phyloP scores from a whole-genome alignment of 805 yeast species.

The Sugiyamaella marilandica region DNA sequence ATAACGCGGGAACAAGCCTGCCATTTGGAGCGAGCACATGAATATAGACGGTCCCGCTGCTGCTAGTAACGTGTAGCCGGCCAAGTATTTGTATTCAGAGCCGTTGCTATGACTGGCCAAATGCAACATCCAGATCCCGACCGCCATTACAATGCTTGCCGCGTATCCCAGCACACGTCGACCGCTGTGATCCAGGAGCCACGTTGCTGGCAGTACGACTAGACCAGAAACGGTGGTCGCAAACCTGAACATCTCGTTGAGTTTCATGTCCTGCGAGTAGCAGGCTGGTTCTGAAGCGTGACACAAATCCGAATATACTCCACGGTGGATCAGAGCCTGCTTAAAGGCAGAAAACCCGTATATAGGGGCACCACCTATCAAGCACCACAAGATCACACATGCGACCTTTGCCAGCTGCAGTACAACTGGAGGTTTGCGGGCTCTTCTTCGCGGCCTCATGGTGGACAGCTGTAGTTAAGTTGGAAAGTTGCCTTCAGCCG shows the following conservation, averaged over 20 bases:
- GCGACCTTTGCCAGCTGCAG: slow-evolving; percentile 37
- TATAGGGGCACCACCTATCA: slow-evolving; percentile 86
- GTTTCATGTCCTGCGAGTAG: slow-evolving; percentile 63
- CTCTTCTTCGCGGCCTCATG: neutral
- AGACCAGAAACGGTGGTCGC: slow-evolving; percentile 86
- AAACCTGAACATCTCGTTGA: slow-evolving; percentile 76
- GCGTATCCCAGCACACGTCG: slow-evolving; percentile 73
- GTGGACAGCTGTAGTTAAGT: neutral
- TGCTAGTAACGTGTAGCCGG: slow-evolving; percentile 73
- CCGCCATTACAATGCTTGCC: slow-evolving; percentile 52
- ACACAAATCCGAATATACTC: slow-evolving; percentile 67
- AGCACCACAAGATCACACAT: slow-evolving; percentile 83
- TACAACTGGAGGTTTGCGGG: neutral
- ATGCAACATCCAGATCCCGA: slow-evolving; percentile 50
- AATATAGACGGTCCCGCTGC: slow-evolving; percentile 93
- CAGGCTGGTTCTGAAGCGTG: slow-evolving; percentile 27
- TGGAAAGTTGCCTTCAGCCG: no score
- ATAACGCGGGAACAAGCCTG: slow-evolving; percentile 77
- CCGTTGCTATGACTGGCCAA: slow-evolving; percentile 33
- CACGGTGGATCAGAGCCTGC: slow-evolving; percentile 71
- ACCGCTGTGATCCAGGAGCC: slow-evolving; percentile 70
- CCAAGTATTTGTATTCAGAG: slow-evolving; percentile 57
- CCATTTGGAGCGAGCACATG: slow-evolving; percentile 83
- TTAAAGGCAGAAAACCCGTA: slow-evolving; percentile 96
- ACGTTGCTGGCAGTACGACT: slow-evolving; percentile 77